Evolutionary conservation across 768 basidiomycete species (phyloP).

Genomic region (Naematelia aurantialba): DNA sequence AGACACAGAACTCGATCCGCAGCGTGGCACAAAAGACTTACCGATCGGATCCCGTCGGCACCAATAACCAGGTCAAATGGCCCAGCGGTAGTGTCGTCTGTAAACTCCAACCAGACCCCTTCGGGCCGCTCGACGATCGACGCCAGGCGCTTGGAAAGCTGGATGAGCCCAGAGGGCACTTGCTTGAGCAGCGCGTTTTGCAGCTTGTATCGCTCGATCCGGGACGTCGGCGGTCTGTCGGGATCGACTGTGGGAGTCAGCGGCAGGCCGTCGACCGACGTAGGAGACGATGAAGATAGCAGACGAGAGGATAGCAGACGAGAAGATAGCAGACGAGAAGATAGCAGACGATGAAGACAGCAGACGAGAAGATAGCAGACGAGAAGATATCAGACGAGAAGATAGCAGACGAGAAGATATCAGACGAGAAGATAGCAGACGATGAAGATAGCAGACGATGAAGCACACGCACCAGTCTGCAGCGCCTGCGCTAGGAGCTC

Average conservation of each 20-base stretch:
- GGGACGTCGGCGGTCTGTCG: constrained; percentile 16
- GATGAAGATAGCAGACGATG: background rate
- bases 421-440: no score
- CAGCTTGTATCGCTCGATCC: constrained; percentile 28
- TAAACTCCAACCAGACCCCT: constrained; percentile 17
- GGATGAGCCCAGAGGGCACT: constrained; percentile 23
- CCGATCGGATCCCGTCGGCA: constrained; percentile 38
- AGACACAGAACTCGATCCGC: no score
- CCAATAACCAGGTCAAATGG: constrained; percentile 35
- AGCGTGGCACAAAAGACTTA: constrained; percentile 9
- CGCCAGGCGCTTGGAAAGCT: constrained; percentile 27
- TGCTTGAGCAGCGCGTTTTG: constrained; percentile 27
- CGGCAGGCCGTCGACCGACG: background rate
- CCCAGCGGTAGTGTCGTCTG: constrained; percentile 17
- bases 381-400: no score
- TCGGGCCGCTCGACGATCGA: constrained; percentile 11
- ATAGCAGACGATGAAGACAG: constrained; percentile 1
- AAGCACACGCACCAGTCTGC: constrained; percentile 4
- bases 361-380: no score
- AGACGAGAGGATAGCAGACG: no score
- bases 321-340: no score
- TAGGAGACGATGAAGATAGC: no score
- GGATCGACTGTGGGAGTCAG: constrained; percentile 12
- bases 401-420: no score
- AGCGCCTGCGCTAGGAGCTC: constrained; percentile 6